Base-by-base conservation (phyloP, 2,329 filamentous ascomycete genomes). In the Sporothrix protearum region DNA sequence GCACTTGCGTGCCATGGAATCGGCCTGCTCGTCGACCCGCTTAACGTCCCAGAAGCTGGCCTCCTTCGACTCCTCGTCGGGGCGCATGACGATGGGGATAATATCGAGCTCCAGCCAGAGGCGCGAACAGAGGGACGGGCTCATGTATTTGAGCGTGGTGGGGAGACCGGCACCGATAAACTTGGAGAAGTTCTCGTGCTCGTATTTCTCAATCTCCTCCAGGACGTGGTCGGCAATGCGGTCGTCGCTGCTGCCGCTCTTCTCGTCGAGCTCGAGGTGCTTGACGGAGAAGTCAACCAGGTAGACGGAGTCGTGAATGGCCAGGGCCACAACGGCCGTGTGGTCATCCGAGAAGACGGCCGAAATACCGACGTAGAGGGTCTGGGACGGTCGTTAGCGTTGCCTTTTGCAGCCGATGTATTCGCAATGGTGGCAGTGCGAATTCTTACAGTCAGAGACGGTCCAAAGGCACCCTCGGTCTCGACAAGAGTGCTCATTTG, bases 21-120 rank as follows among this genome's bases (percentile, higher is more conserved):
- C 92, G 1, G 92, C 92, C 79, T 94, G 89, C 78, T 96, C 92
- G 76, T 94, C 92, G 4, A 94, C 85, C n/a, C 85, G 82, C 77
- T 88, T 88, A 45, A 81, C 79, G 61, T 85, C 82, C 84, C 86
- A 87, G 73, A 85, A 83, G 55, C 76, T 80, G 75, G 71, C 80
- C 64, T 79, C 79, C 75, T 82, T 81, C 73, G 80, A 77, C 55
- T 83, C 81, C 14, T 83, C 80, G 70, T 84, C 83, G 5, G 83
- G 83, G 10, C 81, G 82, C 73, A 93, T 84, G 3, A 91, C 86
- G 53, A 95, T 83, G 0, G 91, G 90, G 2, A 95, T 87, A 71
- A 94, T 88, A 77, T 96, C 92, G 47, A 94, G 82, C 73, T 93
- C 89, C 2, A 88, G 81, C 92, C 92, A 96, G 3, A 96, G 84